These are phyloP conservation scores for Moesziomyces aphidis DNA, from an alignment of 1,284 basidiomycete species.

Conservation along the genomic window DNA sequence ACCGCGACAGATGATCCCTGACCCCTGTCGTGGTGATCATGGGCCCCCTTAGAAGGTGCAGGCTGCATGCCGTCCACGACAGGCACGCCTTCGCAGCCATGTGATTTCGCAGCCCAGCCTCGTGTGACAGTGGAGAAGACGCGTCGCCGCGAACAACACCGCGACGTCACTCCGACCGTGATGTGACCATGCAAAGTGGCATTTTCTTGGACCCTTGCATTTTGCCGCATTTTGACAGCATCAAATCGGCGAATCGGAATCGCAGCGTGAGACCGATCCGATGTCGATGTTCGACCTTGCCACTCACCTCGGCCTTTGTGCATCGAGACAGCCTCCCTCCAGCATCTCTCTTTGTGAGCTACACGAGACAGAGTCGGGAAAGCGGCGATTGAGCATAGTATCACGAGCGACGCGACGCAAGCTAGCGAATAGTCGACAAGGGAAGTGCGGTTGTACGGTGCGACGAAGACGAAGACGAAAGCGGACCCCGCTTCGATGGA, in stretches of 20 bases:
- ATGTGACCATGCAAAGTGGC: background rate
- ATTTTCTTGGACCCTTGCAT: background rate
- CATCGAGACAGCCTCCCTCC: too few species aligned
- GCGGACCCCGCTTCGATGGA: conserved; percentile 28
- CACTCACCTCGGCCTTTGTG: too few species aligned
- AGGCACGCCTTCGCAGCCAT: too few species aligned
- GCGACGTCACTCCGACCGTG: conserved; percentile 3
- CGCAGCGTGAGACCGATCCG: background rate
- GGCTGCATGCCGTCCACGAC: too few species aligned
- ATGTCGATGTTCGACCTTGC: background rate
- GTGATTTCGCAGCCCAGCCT: background rate
- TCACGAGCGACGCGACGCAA: background rate
- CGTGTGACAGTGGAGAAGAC: conserved; percentile 26
- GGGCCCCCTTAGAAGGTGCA: too few species aligned
- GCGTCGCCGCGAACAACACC: conserved; percentile 24
- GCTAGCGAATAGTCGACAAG: conserved; percentile 24
- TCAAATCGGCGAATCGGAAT: background rate
- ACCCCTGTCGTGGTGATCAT: too few species aligned
- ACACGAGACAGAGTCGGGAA: too few species aligned
- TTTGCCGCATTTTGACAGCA: background rate
- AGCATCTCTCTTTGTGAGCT: too few species aligned
- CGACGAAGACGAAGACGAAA: conserved; percentile 8
- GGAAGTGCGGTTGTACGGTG: conserved; percentile 35
- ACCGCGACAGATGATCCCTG: too few species aligned
- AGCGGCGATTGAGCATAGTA: background rate